These are phyloP conservation scores for Panaeolus cyanescens DNA, from an alignment of 768 basidiomycete genomes.

Conservation along the genomic window DNA sequence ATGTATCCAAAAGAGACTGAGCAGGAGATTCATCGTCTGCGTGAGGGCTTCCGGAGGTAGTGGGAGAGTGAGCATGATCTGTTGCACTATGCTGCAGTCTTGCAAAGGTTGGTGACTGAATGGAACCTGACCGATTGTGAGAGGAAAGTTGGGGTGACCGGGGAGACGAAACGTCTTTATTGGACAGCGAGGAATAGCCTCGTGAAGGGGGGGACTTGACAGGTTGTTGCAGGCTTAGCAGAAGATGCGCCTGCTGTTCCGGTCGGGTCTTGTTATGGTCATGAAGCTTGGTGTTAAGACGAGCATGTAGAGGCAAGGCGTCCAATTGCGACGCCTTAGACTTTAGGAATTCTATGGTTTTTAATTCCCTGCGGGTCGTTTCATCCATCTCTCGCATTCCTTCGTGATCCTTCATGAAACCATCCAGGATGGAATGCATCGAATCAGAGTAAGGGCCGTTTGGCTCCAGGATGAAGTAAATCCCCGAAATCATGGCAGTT, in stretches of 20 bases:
- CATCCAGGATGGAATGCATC: slow-evolving; percentile 82
- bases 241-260: slow-evolving; percentile 53
- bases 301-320: slow-evolving; percentile 30
- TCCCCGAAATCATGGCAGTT: slow-evolving; percentile 87
- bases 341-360: slow-evolving; percentile 83
- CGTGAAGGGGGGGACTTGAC: slow-evolving; percentile 31
- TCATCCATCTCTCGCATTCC: slow-evolving; percentile 74
- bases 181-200: slow-evolving; percentile 27
- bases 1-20: slow-evolving; percentile 79
- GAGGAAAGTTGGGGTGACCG: slow-evolving; percentile 30
- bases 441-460: slow-evolving; percentile 63
- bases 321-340: slow-evolving; percentile 61
- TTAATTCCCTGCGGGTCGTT: slow-evolving; percentile 80
- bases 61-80: slow-evolving; percentile 59
- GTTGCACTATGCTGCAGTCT: slow-evolving; percentile 53
- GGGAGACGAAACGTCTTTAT: slow-evolving; percentile 20
- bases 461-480: slow-evolving; percentile 82
- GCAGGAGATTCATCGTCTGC: slow-evolving; percentile 78
- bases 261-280: slow-evolving; percentile 29
- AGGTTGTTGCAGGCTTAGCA: slow-evolving; percentile 49
- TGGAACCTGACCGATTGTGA: slow-evolving; percentile 18
- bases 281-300: slow-evolving; percentile 23
- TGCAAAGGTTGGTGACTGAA: slow-evolving; percentile 59
- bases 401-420: slow-evolving; percentile 71
- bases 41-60: slow-evolving; percentile 68